Base-by-base conservation (phyloP, 345 rosid species). In the Citrus trifoliata region DNA sequence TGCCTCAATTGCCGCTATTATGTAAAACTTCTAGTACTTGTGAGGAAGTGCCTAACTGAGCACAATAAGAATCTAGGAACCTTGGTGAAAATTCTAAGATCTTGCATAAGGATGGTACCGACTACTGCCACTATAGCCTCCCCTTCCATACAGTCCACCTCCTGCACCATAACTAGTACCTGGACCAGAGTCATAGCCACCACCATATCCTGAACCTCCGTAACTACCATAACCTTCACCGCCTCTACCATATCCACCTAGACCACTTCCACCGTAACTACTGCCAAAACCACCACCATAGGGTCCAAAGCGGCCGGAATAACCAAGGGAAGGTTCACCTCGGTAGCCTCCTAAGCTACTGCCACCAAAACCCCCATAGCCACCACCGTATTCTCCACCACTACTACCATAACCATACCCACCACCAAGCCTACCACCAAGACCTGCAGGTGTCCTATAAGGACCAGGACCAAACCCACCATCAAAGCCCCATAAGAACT, bases 51-150 rank as follows among this genome's bases (percentile, higher is more conserved):
- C 89, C 92, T 89, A 89, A 74, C 83, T 67, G 74, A 67, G 84
- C 87, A 78, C 28, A 40, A 78, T 28, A 75, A 78, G 66, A 38
- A 82, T 73, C 90, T 90, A 87, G 76, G 74, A 82, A 71, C 80
- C 82, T 86, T 82, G 73, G 69, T 46, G 86, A 61, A 83, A 82
- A 88, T 83, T 82, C 90, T 88, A 88, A 76, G 79, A 96, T 83
- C 98, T 92, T 76, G 92, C 86, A 79, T 94, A 96, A 67, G 99
- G 99, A 89, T 96, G 98, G 84, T 91, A 96, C 51, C 99, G 94
- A 92, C 94, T 89, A 91, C 89, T 86, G 95, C 93, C 87, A 88
- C 92, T 90, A 90, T 92, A 93, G 88, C 98, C 89, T 84, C 93
- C 95, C 88, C 97, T 87, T 72, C 97, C 94, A 78, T 91, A 91